phyloP scores from a whole-genome alignment of 495 filamentous ascomycete species.

The Thermochaetoides thermophila region DNA sequence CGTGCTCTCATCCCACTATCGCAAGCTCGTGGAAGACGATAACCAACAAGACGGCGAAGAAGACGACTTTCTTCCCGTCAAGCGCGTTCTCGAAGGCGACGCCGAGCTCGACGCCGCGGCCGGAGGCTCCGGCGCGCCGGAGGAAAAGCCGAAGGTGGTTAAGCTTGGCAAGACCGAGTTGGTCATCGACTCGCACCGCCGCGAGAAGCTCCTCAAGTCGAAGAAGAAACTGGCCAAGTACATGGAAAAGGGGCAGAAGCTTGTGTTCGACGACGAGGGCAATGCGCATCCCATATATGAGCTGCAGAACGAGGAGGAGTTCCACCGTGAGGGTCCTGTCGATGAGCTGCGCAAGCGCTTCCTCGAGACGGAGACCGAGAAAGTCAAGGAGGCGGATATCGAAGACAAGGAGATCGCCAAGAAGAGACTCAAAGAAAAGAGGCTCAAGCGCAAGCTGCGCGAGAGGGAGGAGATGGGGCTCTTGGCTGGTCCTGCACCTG shows the following conservation, averaged over 20 bases:
- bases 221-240: conserved; percentile 87
- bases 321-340: conserved; percentile 56
- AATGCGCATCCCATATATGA: conserved; percentile 72
- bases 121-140: conserved; percentile 6
- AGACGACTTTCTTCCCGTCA: conserved; percentile 77
- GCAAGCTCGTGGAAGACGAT: conserved; percentile 63
- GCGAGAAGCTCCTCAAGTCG: conserved; percentile 80
- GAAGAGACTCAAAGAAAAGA: conserved; percentile 72
- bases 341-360: conserved; percentile 63
- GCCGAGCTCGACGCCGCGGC: conserved; percentile 22
- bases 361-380: conserved; percentile 53
- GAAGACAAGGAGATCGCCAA: conserved; percentile 67
- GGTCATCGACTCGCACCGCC: conserved; percentile 79
- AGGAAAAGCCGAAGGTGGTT: conserved; percentile 33
- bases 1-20: conserved; percentile 84
- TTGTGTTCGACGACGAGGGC: conserved; percentile 89
- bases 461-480: conserved; percentile 45
- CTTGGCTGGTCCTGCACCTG: not conserved
- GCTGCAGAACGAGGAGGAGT: conserved; percentile 67
- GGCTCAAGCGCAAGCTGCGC: conserved; percentile 66
- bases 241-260: conserved; percentile 67
- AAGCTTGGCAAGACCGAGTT: conserved; percentile 44
- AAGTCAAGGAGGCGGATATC: conserved; percentile 63
- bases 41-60: conserved; percentile 37
- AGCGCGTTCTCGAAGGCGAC: conserved; percentile 55